Conservation (phyloP, 768 basidiomycete species). For the Mycena haematopus region DNA sequence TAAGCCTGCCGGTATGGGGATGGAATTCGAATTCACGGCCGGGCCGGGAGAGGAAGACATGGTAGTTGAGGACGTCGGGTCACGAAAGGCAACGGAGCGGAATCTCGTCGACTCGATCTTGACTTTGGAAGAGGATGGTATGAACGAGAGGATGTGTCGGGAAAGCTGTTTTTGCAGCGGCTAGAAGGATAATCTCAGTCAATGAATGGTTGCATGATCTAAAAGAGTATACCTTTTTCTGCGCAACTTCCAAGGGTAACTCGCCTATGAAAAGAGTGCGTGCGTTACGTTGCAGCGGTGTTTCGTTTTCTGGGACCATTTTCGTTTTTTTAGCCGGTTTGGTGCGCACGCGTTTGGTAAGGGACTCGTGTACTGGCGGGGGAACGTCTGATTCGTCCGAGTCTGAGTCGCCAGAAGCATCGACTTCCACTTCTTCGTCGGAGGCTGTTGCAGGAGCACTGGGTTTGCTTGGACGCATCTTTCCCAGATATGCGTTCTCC, state of each 20-base stretch:
- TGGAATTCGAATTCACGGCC: constrained; percentile 36
- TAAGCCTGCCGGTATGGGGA: constrained; percentile 5
- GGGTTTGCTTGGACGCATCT: constrained; percentile 13
- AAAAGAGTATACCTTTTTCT: constrained; percentile 63
- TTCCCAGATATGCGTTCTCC: constrained; percentile 39
- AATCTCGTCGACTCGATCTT: constrained; percentile 94
- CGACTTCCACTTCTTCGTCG: constrained; percentile 9
- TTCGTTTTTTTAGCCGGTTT: constrained; percentile 49
- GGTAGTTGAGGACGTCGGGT: constrained; percentile 65
- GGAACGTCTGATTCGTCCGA: constrained; percentile 43
- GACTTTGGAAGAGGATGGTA: constrained; percentile 57
- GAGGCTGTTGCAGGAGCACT: background rate
- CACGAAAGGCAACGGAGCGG: constrained; percentile 90
- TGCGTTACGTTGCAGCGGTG: constrained; percentile 70
- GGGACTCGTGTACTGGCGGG: constrained; percentile 69
- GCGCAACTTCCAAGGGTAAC: constrained; percentile 75
- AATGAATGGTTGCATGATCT: background rate
- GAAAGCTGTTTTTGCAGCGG: constrained; percentile 77
- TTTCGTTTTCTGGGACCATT: constrained; percentile 72
- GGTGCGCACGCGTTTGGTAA: constrained; percentile 38
- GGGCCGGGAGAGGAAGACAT: constrained; percentile 52
- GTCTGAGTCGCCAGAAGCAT: constrained; percentile 38
- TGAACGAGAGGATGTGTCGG: constrained; percentile 73
- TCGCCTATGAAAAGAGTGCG: constrained; percentile 95
- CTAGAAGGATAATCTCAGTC: constrained; percentile 44